Percentiles rank a stretch among this genome's conserved stretches.
Evolutionary conservation across 257 asterid genomes (phyloP).

Genomic region (Anisodus tanguticus): DNA sequence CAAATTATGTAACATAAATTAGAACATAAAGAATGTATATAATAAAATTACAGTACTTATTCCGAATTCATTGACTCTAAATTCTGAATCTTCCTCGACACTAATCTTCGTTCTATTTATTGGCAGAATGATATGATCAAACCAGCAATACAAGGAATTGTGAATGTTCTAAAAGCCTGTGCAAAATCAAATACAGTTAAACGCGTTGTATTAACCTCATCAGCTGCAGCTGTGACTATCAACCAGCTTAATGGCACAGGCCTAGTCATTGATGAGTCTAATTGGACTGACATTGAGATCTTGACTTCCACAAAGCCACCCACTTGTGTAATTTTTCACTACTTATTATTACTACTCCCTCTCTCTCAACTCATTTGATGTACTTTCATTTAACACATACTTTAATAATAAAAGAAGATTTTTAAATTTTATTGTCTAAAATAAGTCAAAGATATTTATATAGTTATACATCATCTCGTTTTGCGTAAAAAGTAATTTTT

Average conservation of each 20-base stretch:
- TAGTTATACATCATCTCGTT: too few species aligned
- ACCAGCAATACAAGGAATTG: slow-evolving; percentile 41
- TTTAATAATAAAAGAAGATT: too few species aligned
- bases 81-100: background rate
- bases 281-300: slow-evolving; percentile 41
- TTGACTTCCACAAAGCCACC: slow-evolving; percentile 36
- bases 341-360: background rate
- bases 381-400: too few species aligned
- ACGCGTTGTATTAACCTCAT: slow-evolving; percentile 40
- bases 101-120: background rate
- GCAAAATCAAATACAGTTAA: slow-evolving; percentile 31
- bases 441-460: too few species aligned
- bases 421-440: too few species aligned
- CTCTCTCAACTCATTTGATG: too few species aligned
- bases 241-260: slow-evolving; percentile 30
- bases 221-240: slow-evolving; percentile 40
- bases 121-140: slow-evolving; percentile 39
- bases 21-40: background rate
- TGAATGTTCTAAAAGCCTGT: slow-evolving; percentile 35
- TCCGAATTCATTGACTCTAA: background rate
- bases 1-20: background rate
- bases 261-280: slow-evolving; percentile 35
- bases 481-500: too few species aligned
- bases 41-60: background rate
- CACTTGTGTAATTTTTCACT: slow-evolving; percentile 33